These are phyloP conservation scores for Diplodia corticola DNA, from an alignment of 2,329 filamentous ascomycete species.

Conservation along the genomic window DNA sequence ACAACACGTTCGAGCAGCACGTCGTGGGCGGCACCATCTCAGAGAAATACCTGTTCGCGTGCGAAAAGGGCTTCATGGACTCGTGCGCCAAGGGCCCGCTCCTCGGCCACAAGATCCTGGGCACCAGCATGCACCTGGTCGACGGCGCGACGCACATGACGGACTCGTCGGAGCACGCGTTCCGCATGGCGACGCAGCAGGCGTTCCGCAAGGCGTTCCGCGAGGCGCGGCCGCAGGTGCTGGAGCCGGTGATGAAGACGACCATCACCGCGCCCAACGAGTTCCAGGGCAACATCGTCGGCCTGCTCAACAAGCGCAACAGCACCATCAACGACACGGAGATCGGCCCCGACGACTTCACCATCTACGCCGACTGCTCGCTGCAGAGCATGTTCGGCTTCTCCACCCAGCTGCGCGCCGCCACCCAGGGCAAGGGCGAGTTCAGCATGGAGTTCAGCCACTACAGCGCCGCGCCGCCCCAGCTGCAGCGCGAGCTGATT, in stretches of 20 bases:
- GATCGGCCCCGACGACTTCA: constrained; percentile 91
- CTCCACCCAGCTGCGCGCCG: constrained; percentile 83
- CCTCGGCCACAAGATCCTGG: constrained; percentile 89
- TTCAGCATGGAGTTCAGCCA: constrained; percentile 99
- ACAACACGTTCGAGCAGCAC: constrained; percentile 83
- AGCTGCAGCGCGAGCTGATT: constrained; percentile 79
- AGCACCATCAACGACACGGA: constrained; percentile 95
- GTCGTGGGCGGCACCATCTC: constrained; percentile 88
- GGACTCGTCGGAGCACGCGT: constrained; percentile 94
- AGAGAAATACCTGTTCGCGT: constrained; percentile 93
- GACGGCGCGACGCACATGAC: constrained; percentile 97
- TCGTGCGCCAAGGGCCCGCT: constrained; percentile 85
- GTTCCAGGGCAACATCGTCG: constrained; percentile 95
- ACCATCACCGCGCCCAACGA: constrained; percentile 93
- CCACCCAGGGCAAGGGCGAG: constrained; percentile 97
- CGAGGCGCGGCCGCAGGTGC: constrained; percentile 75
- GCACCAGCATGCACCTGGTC: constrained; percentile 86
- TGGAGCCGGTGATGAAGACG: constrained; percentile 98
- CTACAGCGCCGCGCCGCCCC: constrained; percentile 81
- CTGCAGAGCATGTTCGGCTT: constrained; percentile 99
- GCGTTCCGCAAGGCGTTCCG: constrained; percentile 94
- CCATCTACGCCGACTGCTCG: constrained; percentile 85
- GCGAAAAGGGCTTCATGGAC: constrained; percentile 88
- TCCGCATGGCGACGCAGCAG: constrained; percentile 91
- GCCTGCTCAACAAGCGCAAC: constrained; percentile 93